These are phyloP conservation scores for Penicillium hesseltinei DNA, from an alignment of 2,329 filamentous ascomycete genomes.

Conservation along the genomic window DNA sequence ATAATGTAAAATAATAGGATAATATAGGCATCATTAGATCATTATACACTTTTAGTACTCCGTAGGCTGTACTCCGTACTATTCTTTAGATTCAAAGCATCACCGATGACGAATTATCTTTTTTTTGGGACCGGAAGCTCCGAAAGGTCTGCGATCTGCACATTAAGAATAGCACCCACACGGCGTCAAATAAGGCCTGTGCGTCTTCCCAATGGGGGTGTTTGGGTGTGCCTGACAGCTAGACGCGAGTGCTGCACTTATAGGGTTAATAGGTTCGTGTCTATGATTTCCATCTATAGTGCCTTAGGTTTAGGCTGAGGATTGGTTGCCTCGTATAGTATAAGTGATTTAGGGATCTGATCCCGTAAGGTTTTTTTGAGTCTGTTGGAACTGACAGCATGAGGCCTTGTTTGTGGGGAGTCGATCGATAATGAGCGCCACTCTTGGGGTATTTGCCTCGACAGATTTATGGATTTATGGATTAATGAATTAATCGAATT, in stretches of 20 bases:
- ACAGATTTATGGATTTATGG: too few species aligned
- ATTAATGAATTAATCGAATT: too few species aligned
- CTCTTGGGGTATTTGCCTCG: neutral
- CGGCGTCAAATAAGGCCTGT: constrained; percentile 15
- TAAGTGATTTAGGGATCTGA: constrained; percentile 3
- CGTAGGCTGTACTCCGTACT: neutral
- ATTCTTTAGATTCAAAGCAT: neutral
- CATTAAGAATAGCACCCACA: constrained; percentile 24
- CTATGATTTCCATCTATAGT: neutral
- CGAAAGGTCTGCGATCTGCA: constrained; percentile 22
- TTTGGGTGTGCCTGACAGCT: constrained; percentile 13
- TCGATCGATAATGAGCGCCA: constrained; percentile 23
- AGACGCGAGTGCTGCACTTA: neutral
- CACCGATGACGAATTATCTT: neutral
- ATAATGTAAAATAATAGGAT: neutral
- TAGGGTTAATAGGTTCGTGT: neutral
- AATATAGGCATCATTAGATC: neutral
- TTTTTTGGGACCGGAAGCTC: constrained; percentile 7
- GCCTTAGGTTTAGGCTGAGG: neutral
- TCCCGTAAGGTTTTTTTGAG: neutral
- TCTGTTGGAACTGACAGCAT: neutral
- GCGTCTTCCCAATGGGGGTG: neutral
- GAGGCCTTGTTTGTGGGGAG: neutral
- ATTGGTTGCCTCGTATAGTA: constrained; percentile 1
- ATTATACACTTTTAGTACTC: neutral